Evolutionary conservation across 495 filamentous ascomycete genomes (phyloP), one percentile per base, ranked within the genome.

Genomic region (Aspergillus sparsus): DNA sequence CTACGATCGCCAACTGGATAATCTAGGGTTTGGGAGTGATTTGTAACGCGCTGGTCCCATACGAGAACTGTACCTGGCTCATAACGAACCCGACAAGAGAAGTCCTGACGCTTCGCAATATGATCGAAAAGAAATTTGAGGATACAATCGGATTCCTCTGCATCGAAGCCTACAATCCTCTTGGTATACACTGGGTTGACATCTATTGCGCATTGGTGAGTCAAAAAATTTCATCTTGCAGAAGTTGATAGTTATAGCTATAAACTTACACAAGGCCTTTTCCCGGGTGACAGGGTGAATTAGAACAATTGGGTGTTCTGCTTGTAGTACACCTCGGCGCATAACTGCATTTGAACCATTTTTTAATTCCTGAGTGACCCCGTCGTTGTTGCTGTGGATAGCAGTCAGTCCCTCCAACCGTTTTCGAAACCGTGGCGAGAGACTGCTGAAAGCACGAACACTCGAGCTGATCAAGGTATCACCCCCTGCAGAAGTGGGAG

Each of bases 381-480:
- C 87, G 3, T 27, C 21, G 21, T 27, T 27, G 21, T 27, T 27
- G 12, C 85, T 87, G 70, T 92, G 89, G 11, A 89, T 73, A 7
- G 89, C 90, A 5, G 83, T 85, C 47, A 92, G 77, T 27, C 83
- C 79, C 58, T 91, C 87, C 3, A 92, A 83, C 47, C 89, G 85
- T 49, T 80, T 85, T 65, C 90, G 86, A 79, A 92, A 89, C 18
- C 79, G 79, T 0, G 77, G 68, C 1, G 89, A 91, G 11, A 93
- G 80, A 1, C 80, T 70, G 59, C 89, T 85, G 62, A 91, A 92
- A 13, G 88, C 88, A 3, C 82, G 87, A 55, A 88, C 89, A 60
- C 89, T 87, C 4, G 86, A 89, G 0, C 84, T 81, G 88, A 88
- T 92, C 9, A 85, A 82, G 0, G 89, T 92, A 61, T 92, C 89